Conservation (phyloP, 331 rosid species). For the Cydonia oblonga region DNA sequence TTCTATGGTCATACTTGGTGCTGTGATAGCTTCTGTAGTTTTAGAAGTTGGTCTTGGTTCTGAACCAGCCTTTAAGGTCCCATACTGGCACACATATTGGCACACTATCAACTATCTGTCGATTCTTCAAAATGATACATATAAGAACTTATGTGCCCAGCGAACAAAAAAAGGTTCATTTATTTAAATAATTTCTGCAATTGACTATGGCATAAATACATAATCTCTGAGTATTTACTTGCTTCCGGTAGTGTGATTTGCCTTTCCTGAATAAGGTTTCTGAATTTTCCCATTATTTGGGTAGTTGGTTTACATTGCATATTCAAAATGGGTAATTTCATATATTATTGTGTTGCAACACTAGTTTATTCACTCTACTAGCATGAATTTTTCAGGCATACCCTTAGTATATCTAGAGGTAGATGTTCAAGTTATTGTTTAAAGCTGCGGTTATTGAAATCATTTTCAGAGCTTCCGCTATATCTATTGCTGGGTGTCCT, state of each 20-base stretch:
- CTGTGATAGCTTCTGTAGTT: slow-evolving; percentile 82
- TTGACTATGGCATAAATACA: not conserved
- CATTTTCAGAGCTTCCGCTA: slow-evolving; percentile 82
- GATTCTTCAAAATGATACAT: not conserved
- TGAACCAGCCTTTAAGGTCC: slow-evolving; percentile 84
- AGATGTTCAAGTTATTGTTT: slow-evolving; percentile 10
- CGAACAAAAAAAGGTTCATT: no score
- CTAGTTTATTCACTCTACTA: slow-evolving; percentile 4
- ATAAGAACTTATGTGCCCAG: not conserved
- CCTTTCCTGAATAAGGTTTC: not conserved
- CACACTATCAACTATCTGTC: no score
- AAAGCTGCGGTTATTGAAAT: slow-evolving; percentile 22
- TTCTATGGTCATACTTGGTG: slow-evolving; percentile 88
- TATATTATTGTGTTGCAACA: not conserved
- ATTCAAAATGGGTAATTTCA: not conserved
- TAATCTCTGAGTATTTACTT: not conserved
- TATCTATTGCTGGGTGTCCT: slow-evolving; percentile 82
- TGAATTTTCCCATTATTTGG: not conserved
- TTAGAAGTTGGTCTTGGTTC: slow-evolving; percentile 86
- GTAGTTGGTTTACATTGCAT: not conserved
- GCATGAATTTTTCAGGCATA: not conserved
- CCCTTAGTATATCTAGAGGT: slow-evolving; percentile 2
- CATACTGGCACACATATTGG: slow-evolving; percentile 80
- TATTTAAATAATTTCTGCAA: not conserved
- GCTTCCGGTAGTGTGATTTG: not conserved